These are phyloP conservation scores for Podaxis pistillaris DNA, from an alignment of 768 basidiomycete genomes.

Conservation along the genomic window DNA sequence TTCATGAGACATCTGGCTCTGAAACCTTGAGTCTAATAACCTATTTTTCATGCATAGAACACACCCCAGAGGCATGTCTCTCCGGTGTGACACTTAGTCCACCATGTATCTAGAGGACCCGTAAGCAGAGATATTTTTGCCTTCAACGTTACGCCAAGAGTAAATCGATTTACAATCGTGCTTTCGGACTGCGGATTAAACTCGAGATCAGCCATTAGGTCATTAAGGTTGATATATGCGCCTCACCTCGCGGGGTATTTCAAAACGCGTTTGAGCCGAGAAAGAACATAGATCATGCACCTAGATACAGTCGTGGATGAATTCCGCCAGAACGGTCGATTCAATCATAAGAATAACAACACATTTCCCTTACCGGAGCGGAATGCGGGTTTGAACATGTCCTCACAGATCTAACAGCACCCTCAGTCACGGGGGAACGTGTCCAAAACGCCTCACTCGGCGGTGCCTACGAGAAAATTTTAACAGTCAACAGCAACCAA, in stretches of 20 bases:
- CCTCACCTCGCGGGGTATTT: not conserved
- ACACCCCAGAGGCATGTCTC: not conserved
- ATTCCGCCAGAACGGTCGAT: not conserved
- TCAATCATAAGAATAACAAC: not conserved
- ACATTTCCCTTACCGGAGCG: not conserved
- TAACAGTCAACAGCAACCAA: not conserved
- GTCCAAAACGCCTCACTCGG: not conserved
- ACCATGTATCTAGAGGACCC: not conserved
- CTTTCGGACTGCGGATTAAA: not conserved
- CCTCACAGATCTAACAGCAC: not conserved
- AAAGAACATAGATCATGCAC: not conserved
- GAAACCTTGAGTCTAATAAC: not conserved
- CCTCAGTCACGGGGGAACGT: not conserved
- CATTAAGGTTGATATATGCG: constrained; percentile 1
- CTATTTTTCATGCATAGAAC: not conserved
- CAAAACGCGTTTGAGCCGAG: not conserved
- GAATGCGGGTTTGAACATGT: not conserved
- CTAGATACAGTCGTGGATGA: not conserved
- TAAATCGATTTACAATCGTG: not conserved
- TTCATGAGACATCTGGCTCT: not conserved
- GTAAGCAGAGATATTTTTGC: not conserved
- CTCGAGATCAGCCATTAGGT: not conserved
- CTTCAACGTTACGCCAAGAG: not conserved
- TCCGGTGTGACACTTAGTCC: not conserved
- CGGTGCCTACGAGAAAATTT: not conserved